Evolutionary conservation across 1,284 basidiomycete species (phyloP).

Genomic region (Ustilago trichophora): DNA sequence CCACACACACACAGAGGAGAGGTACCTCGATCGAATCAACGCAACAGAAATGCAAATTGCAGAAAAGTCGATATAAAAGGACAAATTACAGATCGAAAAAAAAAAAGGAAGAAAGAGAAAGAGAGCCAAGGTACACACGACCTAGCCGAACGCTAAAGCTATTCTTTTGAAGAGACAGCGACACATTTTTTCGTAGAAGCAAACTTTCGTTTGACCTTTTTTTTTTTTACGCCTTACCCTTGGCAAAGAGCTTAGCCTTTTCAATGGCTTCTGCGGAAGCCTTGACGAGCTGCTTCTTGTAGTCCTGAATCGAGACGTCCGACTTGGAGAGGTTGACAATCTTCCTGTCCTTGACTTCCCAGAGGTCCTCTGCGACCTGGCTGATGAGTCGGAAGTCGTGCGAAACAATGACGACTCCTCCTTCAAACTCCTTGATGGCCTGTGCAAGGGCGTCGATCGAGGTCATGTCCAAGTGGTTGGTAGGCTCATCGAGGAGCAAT

Average conservation of each 20-base stretch:
- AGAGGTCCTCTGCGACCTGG: constrained; percentile 80
- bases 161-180: too few relatives aligned
- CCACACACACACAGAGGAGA: too few relatives aligned
- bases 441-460: constrained; percentile 93
- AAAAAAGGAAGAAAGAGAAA: neutral
- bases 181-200: too few relatives aligned
- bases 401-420: constrained; percentile 78
- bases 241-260: constrained; percentile 61
- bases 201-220: neutral
- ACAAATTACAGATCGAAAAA: neutral
- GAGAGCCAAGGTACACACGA: neutral
- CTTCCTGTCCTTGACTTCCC: constrained; percentile 95
- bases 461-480: constrained; percentile 89
- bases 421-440: constrained; percentile 96
- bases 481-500: constrained; percentile 72
- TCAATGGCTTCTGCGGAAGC: constrained; percentile 61
- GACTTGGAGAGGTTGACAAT: constrained; percentile 90
- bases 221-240: constrained; percentile 50
- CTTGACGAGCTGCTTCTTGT: constrained; percentile 65
- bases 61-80: too few relatives aligned
- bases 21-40: too few relatives aligned
- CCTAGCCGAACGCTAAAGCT: too few relatives aligned
- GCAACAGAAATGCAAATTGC: too few relatives aligned
- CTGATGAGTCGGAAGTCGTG: constrained; percentile 63
- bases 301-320: constrained; percentile 70